Evolutionary conservation across 495 filamentous ascomycete species (phyloP).

Genomic region (Hypomontagnella submonticulosa): DNA sequence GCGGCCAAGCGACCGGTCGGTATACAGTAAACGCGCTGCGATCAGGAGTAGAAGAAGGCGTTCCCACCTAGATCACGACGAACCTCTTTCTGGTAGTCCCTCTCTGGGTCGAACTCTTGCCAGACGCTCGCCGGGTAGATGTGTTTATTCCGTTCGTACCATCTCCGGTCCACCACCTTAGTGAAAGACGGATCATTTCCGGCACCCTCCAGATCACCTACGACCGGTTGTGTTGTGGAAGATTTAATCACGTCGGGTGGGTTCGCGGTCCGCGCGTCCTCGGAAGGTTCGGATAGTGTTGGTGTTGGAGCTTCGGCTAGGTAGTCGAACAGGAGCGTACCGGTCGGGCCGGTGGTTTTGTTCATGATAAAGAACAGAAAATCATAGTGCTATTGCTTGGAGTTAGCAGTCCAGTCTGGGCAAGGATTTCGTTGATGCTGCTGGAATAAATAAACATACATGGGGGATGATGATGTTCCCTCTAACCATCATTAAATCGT

Average conservation of each 20-base stretch:
- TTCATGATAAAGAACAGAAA: conserved; percentile 98
- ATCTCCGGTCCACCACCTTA: conserved; percentile 94
- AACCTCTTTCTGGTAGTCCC: conserved; percentile 84
- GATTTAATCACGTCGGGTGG: conserved; percentile 54
- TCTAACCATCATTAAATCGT: conserved; percentile 93
- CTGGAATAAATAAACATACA: conserved; percentile 64
- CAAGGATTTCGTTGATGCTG: not conserved
- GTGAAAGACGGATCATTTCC: conserved; percentile 84
- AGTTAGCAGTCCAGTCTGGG: conserved; percentile 31
- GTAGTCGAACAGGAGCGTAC: conserved; percentile 82
- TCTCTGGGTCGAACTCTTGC: conserved; percentile 92
- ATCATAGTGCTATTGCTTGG: conserved; percentile 83
- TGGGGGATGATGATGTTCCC: conserved; percentile 95
- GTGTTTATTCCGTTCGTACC: conserved; percentile 98
- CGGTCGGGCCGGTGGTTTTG: conserved; percentile 75
- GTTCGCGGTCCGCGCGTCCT: conserved; percentile 28
- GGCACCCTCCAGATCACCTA: conserved; percentile 73
- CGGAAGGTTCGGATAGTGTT: not conserved
- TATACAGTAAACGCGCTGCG: not conserved
- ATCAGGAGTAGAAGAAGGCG: conserved; percentile 84
- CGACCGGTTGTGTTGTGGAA: conserved; percentile 48
- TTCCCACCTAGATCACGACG: conserved; percentile 88
- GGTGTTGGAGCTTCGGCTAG: conserved; percentile 58
- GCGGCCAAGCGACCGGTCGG: not conserved
- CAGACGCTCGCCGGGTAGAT: conserved; percentile 96